These are phyloP conservation scores for Diplotaxis tenuifolia DNA, from an alignment of 345 rosid species.

Conservation along the genomic window DNA sequence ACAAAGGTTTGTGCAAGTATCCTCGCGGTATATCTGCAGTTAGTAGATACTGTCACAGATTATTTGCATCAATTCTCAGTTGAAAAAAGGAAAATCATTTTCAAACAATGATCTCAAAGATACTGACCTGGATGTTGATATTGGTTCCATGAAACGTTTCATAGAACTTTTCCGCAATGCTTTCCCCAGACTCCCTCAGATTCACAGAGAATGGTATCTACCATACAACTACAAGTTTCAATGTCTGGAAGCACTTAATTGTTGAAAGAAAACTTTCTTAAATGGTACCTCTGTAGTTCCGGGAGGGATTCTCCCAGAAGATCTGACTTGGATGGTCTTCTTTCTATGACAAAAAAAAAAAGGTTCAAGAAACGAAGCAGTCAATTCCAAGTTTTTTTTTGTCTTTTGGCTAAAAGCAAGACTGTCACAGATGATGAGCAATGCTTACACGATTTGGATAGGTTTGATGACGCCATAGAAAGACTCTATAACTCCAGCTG, in stretches of 20 bases:
- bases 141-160: constrained; percentile 91
- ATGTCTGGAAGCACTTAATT: background rate
- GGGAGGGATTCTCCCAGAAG: constrained; percentile 69
- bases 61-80: constrained; percentile 22
- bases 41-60: constrained; percentile 66
- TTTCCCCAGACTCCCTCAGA: constrained; percentile 54
- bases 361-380: background rate
- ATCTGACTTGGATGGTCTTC: constrained; percentile 53
- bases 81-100: background rate
- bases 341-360: constrained; percentile 57
- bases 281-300: constrained; percentile 82
- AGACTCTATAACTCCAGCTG: constrained; percentile 86
- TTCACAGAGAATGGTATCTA: constrained; percentile 74
- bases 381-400: background rate
- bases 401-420: no score
- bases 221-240: background rate
- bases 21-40: constrained; percentile 78
- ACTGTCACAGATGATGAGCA: background rate
- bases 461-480: constrained; percentile 81
- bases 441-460: constrained; percentile 56
- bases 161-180: constrained; percentile 55
- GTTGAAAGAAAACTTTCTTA: background rate
- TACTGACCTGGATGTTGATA: constrained; percentile 76
- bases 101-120: background rate
- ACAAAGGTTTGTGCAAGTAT: constrained; percentile 70